Evolutionary conservation across 2,329 filamentous ascomycete species (phyloP).

Genomic region (Diplodia scrobiculata): DNA sequence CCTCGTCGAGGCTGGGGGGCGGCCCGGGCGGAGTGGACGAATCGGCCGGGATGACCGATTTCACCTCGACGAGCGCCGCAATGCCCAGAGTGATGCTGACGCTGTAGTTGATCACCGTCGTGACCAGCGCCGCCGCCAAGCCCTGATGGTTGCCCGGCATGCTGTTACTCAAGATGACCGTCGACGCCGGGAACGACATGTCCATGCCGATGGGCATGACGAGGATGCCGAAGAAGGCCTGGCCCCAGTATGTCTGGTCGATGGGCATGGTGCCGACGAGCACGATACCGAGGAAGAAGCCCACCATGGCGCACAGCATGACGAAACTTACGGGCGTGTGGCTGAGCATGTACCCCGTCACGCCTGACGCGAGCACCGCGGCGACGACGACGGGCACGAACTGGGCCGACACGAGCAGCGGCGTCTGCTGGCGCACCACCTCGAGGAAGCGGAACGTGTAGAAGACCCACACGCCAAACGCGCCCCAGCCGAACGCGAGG

Average conservation of each 20-base stretch:
- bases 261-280: slow-evolving; percentile 39
- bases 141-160: slow-evolving; percentile 27
- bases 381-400: slow-evolving; percentile 41
- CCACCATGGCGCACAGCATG: slow-evolving; percentile 44
- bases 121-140: slow-evolving; percentile 23
- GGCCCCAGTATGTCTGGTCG: slow-evolving; percentile 43
- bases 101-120: slow-evolving; percentile 28
- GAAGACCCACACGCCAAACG: slow-evolving; percentile 43
- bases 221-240: slow-evolving; percentile 43
- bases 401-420: slow-evolving; percentile 41
- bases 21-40: not conserved
- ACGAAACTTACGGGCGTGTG: slow-evolving; percentile 44
- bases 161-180: slow-evolving; percentile 26
- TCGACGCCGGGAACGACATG: slow-evolving; percentile 32
- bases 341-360: slow-evolving; percentile 45
- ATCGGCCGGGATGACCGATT: not conserved
- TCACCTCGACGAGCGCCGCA: slow-evolving; percentile 25
- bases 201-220: slow-evolving; percentile 45
- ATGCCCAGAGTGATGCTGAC: slow-evolving; percentile 25
- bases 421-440: slow-evolving; percentile 38
- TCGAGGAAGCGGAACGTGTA: slow-evolving; percentile 44
- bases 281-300: slow-evolving; percentile 40
- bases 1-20: not conserved
- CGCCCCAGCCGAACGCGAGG: slow-evolving; percentile 38
- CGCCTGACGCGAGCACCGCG: slow-evolving; percentile 42